These are phyloP conservation scores for Ogataea minuta DNA, from an alignment of 805 yeast genomes.

Conservation along the genomic window DNA sequence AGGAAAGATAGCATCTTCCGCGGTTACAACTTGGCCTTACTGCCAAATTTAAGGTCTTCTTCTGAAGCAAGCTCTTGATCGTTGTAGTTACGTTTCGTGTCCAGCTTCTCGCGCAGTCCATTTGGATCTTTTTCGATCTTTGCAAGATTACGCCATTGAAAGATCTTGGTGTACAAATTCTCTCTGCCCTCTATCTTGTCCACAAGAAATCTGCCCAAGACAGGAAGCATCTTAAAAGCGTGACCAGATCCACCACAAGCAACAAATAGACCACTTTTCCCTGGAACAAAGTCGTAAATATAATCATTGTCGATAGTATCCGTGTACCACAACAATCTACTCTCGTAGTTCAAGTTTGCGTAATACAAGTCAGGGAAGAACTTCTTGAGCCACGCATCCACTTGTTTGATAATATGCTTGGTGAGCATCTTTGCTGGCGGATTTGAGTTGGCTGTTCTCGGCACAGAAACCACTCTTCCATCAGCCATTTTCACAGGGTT, in stretches of 20 bases:
- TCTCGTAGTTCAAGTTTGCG: slow-evolving; percentile 24
- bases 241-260: slow-evolving; percentile 38
- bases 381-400: slow-evolving; percentile 25
- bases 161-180: slow-evolving; percentile 31
- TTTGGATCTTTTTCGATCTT: slow-evolving; percentile 10
- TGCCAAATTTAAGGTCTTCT: slow-evolving; percentile 1
- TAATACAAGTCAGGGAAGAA: slow-evolving; percentile 32
- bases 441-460: slow-evolving; percentile 27
- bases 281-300: slow-evolving; percentile 35
- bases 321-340: slow-evolving; percentile 32
- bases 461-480: slow-evolving; percentile 30
- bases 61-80: slow-evolving; percentile 17
- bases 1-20: background rate
- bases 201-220: slow-evolving; percentile 32
- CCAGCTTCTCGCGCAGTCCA: background rate
- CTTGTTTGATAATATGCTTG: slow-evolving; percentile 28
- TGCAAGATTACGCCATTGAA: slow-evolving; percentile 34
- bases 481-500: slow-evolving; percentile 29
- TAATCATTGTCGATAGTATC: slow-evolving; percentile 35
- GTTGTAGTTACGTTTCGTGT: slow-evolving; percentile 19
- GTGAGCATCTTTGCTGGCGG: slow-evolving; percentile 23
- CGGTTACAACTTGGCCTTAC: background rate
- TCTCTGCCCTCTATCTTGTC: slow-evolving; percentile 35
- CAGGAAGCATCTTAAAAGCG: slow-evolving; percentile 37
- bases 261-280: slow-evolving; percentile 29